Percentiles rank a stretch among this genome's conserved stretches.
Conservation (phyloP, 1,284 basidiomycete species). For the Trametes polyzona region DNA sequence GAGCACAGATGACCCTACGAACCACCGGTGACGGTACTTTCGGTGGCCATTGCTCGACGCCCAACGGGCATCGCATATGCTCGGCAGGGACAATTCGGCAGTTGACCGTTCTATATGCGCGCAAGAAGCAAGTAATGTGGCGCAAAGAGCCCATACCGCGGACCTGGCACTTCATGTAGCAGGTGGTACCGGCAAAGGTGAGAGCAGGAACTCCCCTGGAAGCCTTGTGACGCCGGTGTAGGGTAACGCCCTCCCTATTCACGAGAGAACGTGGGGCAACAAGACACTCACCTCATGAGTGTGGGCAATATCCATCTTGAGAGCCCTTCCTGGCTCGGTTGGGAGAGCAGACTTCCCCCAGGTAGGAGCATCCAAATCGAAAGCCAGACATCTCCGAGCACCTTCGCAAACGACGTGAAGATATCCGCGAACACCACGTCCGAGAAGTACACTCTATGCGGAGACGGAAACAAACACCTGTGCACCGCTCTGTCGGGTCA, state of each 20-base stretch:
- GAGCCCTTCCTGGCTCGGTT: conserved; percentile 66
- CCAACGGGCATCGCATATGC: not conserved
- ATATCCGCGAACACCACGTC: conserved; percentile 96
- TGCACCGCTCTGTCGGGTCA: conserved; percentile 55
- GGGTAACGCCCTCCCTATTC: too few relatives aligned
- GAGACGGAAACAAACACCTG: conserved; percentile 74
- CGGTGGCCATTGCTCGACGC: not conserved
- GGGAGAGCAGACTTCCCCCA: conserved; percentile 70
- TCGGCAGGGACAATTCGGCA: too few relatives aligned
- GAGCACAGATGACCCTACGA: not conserved
- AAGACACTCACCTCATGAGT: conserved; percentile 77
- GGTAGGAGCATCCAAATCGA: conserved; percentile 82
- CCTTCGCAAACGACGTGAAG: conserved; percentile 95
- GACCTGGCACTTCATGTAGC: too few relatives aligned
- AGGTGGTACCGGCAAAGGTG: not conserved
- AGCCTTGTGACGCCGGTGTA: not conserved
- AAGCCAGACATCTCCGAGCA: conserved; percentile 93
- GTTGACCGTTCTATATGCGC: not conserved
- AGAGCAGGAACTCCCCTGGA: not conserved
- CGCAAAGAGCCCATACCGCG: too few relatives aligned
- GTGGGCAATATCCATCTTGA: conserved; percentile 77
- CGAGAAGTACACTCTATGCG: conserved; percentile 77
- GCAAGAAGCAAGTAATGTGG: not conserved
- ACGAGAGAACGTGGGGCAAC: not conserved
- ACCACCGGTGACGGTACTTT: not conserved